Base-by-base conservation (phyloP, 225 moss, liverwort and hornwort species). In the Straminergon stramineum region DNA sequence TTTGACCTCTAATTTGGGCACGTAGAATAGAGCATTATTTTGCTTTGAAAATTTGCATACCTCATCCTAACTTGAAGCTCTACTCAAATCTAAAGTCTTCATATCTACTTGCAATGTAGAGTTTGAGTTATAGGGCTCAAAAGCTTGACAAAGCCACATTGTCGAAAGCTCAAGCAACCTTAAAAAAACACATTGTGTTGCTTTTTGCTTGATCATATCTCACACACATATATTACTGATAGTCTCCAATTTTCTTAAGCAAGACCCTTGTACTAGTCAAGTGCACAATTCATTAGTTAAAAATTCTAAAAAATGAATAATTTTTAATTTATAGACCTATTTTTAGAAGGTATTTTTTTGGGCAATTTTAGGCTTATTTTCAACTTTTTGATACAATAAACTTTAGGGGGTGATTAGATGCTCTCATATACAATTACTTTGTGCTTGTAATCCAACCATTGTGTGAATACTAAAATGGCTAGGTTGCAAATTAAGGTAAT, bases 311-410 rank as follows among this genome's bases (percentile, higher is more conserved):
- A 39, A 70, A 37, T 39, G 3, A 14, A 13, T 23, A 39, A n/a
- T 4, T 22, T 69, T 13, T 69, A 1, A n/a, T 39, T 70, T 39
- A 70, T 0, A 39, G 0, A 15, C 5, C 2, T 8, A 23, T 4
- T 70, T 39, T 39, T 24, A 24, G 8, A 23, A 69, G 0, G 4
- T 23, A 2, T 6, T 69, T 0, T 6, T 22, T n/a, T 21, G 2
- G 1, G 5, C 0, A 13, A 70, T 70, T 70, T 39, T 2, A 24
- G 0, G 15, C 24, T 0, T 4, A 13, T 39, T 14, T 70, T 70
- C 14, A 23, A 24, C 8, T 39, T 70, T 70, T 39, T 70, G 14
- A 23, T 8, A 24, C 70, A 24, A 39, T 1, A 4, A 70, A 14
- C 39, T 70, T 39, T 24, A 39, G 70, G 5, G 0, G 5, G 15